Percentiles rank a stretch among this genome's conserved stretches.
phyloP scores from a whole-genome alignment of 345 rosid genomes.

The Tarenaya hassleriana region DNA sequence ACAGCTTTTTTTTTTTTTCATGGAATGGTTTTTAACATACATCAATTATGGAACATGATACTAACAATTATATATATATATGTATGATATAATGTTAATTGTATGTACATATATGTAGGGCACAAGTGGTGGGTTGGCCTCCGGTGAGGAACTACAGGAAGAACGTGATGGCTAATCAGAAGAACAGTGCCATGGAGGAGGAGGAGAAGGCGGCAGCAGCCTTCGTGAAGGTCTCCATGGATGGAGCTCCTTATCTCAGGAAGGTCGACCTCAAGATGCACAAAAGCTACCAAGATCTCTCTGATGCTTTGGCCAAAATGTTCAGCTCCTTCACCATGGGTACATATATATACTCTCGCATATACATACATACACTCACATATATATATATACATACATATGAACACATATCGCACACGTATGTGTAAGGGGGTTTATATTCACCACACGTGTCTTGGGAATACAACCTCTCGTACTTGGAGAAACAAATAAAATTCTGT shows the following conservation, averaged over 20 bases:
- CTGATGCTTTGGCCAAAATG: constrained; percentile 88
- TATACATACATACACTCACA: too few species aligned
- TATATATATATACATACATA: too few species aligned
- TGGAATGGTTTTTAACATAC: too few species aligned
- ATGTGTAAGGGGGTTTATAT: too few species aligned
- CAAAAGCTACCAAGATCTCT: constrained; percentile 73
- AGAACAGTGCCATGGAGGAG: constrained; percentile 35
- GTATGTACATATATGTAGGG: constrained; percentile 34
- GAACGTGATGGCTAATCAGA: constrained; percentile 70
- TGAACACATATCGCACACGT: too few species aligned
- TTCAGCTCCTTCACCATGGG: constrained; percentile 98
- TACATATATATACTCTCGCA: constrained; percentile 15
- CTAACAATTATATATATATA: too few species aligned
- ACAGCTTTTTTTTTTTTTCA: too few species aligned
- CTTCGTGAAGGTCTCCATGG: constrained; percentile 94
- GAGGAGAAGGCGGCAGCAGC: constrained; percentile 39
- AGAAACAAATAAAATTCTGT: too few species aligned
- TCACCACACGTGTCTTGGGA: too few species aligned
- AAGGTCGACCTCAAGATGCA: constrained; percentile 94
- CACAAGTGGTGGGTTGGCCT: constrained; percentile 97
- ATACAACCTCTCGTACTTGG: too few species aligned
- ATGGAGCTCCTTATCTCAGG: constrained; percentile 93
- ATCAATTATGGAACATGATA: too few species aligned
- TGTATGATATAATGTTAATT: constrained; percentile 8
- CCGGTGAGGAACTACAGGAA: constrained; percentile 87